phyloP scores from a whole-genome alignment of 2,329 filamentous ascomycete species.

The Hypoxylon sp. region DNA sequence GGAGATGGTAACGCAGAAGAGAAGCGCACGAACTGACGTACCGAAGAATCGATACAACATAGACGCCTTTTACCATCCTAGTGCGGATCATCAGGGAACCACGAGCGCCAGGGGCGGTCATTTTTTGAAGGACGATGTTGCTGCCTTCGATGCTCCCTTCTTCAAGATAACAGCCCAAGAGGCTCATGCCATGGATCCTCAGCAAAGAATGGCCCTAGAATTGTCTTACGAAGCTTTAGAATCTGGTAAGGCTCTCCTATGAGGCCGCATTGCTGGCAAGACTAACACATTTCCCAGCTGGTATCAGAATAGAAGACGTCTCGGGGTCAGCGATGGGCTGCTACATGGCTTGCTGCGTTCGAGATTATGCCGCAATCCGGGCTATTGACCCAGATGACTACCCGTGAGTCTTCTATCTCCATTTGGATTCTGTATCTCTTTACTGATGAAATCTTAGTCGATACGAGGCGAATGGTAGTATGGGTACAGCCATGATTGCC shows the following conservation, averaged over 20 bases:
- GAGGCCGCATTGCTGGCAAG: neutral
- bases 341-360: slow-evolving; percentile 54
- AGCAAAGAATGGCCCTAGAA: slow-evolving; percentile 54
- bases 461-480: slow-evolving; percentile 51
- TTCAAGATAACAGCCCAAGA: slow-evolving; percentile 52
- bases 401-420: slow-evolving; percentile 44
- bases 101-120: slow-evolving; percentile 50
- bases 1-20: slow-evolving; percentile 50
- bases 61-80: slow-evolving; percentile 51
- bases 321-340: slow-evolving; percentile 51
- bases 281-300: slow-evolving; percentile 42
- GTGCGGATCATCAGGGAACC: slow-evolving; percentile 49
- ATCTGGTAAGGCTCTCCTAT: slow-evolving; percentile 46
- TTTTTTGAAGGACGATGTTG: slow-evolving; percentile 51
- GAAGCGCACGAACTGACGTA: slow-evolving; percentile 50
- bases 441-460: slow-evolving; percentile 35
- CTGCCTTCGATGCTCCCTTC: slow-evolving; percentile 52
- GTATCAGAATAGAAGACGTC: slow-evolving; percentile 50
- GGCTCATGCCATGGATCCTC: slow-evolving; percentile 55
- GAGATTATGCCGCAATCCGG: slow-evolving; percentile 50
- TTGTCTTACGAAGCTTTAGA: slow-evolving; percentile 52
- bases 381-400: slow-evolving; percentile 55
- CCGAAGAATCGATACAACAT: slow-evolving; percentile 51
- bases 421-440: slow-evolving; percentile 43
- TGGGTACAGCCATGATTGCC: slow-evolving; percentile 54